Evolutionary conservation across 2,329 filamentous ascomycete genomes (phyloP).

Genomic region (Aspergillus oerlinghausenensis): DNA sequence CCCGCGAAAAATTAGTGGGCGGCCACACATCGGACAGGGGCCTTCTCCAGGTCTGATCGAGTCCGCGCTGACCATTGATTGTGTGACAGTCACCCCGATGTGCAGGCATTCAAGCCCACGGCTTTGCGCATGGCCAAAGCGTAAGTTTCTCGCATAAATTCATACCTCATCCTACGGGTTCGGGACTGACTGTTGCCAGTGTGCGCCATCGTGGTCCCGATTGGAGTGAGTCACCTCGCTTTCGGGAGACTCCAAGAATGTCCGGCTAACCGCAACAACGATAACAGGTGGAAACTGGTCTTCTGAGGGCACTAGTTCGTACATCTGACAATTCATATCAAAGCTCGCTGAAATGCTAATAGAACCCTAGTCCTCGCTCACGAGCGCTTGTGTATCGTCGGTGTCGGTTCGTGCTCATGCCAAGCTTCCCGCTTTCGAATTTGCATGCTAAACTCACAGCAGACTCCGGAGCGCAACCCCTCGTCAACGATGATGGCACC

Average conservation of each 20-base stretch:
- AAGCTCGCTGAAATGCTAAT: constrained; percentile 16
- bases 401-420: constrained; percentile 64
- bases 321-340: background rate
- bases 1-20: constrained; percentile 9
- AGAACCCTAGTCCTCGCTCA: constrained; percentile 74
- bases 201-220: constrained; percentile 95
- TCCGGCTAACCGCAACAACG: constrained; percentile 16
- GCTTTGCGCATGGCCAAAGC: constrained; percentile 91
- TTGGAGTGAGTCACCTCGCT: constrained; percentile 71
- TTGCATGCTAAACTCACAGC: constrained; percentile 15
- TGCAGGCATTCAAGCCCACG: constrained; percentile 92
- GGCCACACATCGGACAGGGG: background rate
- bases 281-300: constrained; percentile 76
- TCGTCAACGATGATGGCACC: constrained; percentile 83
- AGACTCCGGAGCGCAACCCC: constrained; percentile 93
- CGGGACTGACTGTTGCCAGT: constrained; percentile 49
- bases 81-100: constrained; percentile 69
- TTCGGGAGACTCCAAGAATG: constrained; percentile 5
- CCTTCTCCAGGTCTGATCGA: background rate
- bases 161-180: constrained; percentile 2
- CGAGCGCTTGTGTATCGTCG: constrained; percentile 95
- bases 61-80: constrained; percentile 17
- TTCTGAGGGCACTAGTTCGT: constrained; percentile 83
- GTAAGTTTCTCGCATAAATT: constrained; percentile 53
- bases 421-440: constrained; percentile 3